Evolutionary conservation across 331 rosid genomes (phyloP).

Genomic region (Quercus phellos): DNA sequence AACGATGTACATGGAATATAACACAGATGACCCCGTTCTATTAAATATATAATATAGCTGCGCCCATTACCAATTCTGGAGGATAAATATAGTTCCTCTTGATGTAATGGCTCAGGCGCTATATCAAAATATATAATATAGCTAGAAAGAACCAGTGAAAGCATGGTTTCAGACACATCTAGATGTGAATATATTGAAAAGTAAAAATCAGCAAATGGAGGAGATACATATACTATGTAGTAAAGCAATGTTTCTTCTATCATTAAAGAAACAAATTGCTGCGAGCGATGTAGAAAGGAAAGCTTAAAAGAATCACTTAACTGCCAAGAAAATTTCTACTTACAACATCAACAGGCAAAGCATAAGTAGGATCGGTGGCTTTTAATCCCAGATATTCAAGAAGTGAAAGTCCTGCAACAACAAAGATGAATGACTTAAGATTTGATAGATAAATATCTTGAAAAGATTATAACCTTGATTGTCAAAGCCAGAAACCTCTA

Average conservation of each 20-base stretch:
- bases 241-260: neutral
- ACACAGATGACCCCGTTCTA: no score
- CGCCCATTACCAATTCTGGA: no score
- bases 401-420: conserved; percentile 78
- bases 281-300: neutral
- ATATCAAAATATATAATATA: no score
- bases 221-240: neutral
- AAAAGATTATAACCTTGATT: no score
- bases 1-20: no score
- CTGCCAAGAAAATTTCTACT: conserved; percentile 46
- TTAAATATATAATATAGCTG: no score
- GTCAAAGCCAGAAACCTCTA: no score
- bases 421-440: neutral
- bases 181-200: neutral
- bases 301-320: neutral
- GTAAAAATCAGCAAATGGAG: neutral
- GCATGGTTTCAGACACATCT: no score
- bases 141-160: no score
- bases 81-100: no score
- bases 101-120: no score
- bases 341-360: conserved; percentile 75
- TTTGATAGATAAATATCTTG: neutral
- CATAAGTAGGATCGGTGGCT: conserved; percentile 77
- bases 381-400: conserved; percentile 88
- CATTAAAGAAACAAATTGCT: neutral